phyloP scores from a whole-genome alignment of 768 basidiomycete genomes.

The Mycena haematopus region DNA sequence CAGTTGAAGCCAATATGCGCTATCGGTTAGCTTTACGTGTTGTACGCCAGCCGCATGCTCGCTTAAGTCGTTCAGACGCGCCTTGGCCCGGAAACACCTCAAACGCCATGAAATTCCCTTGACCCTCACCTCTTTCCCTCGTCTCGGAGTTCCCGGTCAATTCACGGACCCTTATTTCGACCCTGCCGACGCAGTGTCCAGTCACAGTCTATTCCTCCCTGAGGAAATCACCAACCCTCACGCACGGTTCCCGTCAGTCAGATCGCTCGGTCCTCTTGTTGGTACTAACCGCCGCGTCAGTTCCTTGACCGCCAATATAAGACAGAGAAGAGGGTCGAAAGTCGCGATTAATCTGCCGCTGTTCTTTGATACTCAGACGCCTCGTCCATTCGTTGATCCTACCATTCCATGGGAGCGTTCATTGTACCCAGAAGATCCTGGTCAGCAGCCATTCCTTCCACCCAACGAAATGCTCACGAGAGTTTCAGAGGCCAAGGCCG shows the following conservation, averaged over 20 bases:
- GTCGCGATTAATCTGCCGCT: conserved; percentile 95
- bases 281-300: conserved; percentile 47
- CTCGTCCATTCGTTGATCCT: conserved; percentile 89
- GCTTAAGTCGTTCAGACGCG: conserved; percentile 59
- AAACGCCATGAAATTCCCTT: conserved; percentile 87
- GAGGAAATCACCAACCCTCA: conserved; percentile 98
- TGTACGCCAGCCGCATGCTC: not conserved
- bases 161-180: conserved; percentile 92
- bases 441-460: conserved; percentile 43
- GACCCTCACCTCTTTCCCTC: conserved; percentile 95
- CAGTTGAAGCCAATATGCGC: conserved; percentile 94
- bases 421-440: conserved; percentile 84
- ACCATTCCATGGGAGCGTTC: conserved; percentile 88
- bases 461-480: conserved; percentile 14
- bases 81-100: conserved; percentile 82
- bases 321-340: conserved; percentile 88
- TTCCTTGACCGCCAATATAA: conserved; percentile 96
- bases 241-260: conserved; percentile 93
- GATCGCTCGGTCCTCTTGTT: conserved; percentile 22
- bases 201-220: conserved; percentile 92
- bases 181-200: conserved; percentile 79
- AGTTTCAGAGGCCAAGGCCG: conserved; percentile 79
- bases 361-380: conserved; percentile 87
- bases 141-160: conserved; percentile 84
- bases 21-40: conserved; percentile 64